Conservation (phyloP, 176 grass and related monocot genomes). For the Tillandsia leiboldiana region DNA sequence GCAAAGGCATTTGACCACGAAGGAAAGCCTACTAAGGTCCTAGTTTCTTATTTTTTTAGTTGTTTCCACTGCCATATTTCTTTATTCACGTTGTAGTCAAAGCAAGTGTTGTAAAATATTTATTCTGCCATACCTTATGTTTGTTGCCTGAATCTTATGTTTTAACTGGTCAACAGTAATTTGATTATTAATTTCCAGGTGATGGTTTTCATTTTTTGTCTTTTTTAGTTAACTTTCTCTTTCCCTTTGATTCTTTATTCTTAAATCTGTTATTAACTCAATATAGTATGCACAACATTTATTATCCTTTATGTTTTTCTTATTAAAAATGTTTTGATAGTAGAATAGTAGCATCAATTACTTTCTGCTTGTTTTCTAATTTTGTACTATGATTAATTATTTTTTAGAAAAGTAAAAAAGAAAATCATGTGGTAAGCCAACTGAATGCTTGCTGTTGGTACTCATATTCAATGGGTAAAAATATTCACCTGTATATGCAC, state of each 20-base stretch:
- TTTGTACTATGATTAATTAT: too few relatives aligned
- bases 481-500: not conserved
- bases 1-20: slow-evolving; percentile 76
- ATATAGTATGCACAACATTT: too few relatives aligned
- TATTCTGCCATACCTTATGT: too few relatives aligned
- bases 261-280: not conserved
- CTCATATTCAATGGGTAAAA: not conserved
- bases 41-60: not conserved
- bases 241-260: not conserved
- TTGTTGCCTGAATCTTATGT: too few relatives aligned
- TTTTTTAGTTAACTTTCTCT: not conserved
- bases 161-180: not conserved
- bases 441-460: not conserved
- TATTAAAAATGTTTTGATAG: too few relatives aligned
- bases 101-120: not conserved
- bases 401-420: too few relatives aligned
- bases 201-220: not conserved
- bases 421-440: too few relatives aligned
- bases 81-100: not conserved
- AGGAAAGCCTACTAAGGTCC: slow-evolving; percentile 82
- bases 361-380: too few relatives aligned
- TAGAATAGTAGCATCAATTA: too few relatives aligned
- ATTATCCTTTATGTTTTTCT: too few relatives aligned
- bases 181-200: not conserved
- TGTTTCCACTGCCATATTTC: not conserved